Conservation (phyloP, 148 eudicot species). For the Cornus kousa region DNA sequence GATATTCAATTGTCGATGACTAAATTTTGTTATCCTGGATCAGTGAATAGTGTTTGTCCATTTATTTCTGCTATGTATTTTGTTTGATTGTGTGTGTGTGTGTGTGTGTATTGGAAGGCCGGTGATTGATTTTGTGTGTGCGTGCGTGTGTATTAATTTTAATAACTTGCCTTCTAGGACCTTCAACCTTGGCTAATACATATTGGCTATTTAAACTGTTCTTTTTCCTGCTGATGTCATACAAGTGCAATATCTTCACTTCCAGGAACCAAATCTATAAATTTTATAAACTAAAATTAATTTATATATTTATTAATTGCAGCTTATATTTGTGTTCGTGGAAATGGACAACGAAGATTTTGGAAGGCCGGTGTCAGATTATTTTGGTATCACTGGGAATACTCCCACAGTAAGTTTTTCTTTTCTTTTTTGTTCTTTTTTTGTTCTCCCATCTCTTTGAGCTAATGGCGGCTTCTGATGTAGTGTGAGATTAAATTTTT, state of each 20-base stretch:
- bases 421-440: neutral
- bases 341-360: constrained; percentile 79
- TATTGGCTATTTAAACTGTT: neutral
- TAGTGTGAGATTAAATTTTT: neutral
- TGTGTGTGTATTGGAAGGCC: neutral
- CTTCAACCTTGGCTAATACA: neutral
- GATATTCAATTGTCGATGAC: neutral
- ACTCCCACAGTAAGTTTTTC: constrained; percentile 48
- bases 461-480: neutral
- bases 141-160: neutral
- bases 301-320: constrained; percentile 18
- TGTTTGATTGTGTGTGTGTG: neutral
- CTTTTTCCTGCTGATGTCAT: neutral
- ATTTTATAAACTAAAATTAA: neutral
- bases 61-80: neutral
- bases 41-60: neutral
- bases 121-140: too few relatives aligned
- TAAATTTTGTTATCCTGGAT: neutral
- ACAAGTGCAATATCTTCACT: neutral
- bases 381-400: constrained; percentile 76
- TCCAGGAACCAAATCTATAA: neutral
- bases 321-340: constrained; percentile 80
- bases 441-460: constrained; percentile 5
- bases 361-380: constrained; percentile 89
- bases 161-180: neutral